These are phyloP conservation scores for Penicillium riverlandense DNA, from an alignment of 495 filamentous ascomycete genomes.

Conservation along the genomic window DNA sequence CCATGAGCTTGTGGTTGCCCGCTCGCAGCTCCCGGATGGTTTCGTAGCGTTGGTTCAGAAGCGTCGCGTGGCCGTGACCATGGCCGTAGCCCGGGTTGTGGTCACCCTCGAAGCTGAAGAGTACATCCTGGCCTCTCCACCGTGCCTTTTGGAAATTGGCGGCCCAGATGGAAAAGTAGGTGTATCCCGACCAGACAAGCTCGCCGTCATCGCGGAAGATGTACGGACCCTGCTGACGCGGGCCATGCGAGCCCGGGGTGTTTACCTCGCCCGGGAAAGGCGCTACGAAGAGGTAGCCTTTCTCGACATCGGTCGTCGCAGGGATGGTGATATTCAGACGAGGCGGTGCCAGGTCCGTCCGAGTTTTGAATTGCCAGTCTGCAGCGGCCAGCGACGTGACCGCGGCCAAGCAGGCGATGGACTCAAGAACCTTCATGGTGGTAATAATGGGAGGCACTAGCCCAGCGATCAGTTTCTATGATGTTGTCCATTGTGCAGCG, in stretches of 20 bases:
- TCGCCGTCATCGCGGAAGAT: slow-evolving; percentile 49
- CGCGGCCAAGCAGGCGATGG: slow-evolving; percentile 13
- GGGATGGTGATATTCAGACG: slow-evolving; percentile 50
- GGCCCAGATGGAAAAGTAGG: slow-evolving; percentile 46
- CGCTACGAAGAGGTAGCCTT: slow-evolving; percentile 48
- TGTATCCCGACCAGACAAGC: slow-evolving; percentile 49
- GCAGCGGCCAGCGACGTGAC: slow-evolving; percentile 26
- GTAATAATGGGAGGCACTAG: slow-evolving; percentile 5
- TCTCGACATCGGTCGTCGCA: slow-evolving; percentile 37
- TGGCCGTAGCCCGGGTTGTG: slow-evolving; percentile 49
- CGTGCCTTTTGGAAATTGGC: slow-evolving; percentile 39
- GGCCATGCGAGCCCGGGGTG: slow-evolving; percentile 35
- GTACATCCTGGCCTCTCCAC: slow-evolving; percentile 44
- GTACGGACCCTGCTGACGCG: slow-evolving; percentile 47
- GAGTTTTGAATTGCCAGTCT: slow-evolving; percentile 51
- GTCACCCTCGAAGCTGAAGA: slow-evolving; percentile 48
- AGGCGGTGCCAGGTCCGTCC: slow-evolving; percentile 48
- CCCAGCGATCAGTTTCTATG: slow-evolving; percentile 33
- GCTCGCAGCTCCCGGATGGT: slow-evolving; percentile 46
- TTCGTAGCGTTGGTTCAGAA: slow-evolving; percentile 47
- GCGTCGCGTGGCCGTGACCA: slow-evolving; percentile 43
- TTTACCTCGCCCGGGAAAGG: slow-evolving; percentile 40
- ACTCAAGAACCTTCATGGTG: slow-evolving; percentile 30
- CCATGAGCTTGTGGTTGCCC: slow-evolving; percentile 44
- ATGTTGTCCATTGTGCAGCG: slow-evolving; percentile 22